Evolutionary conservation across 345 rosid species (phyloP).

Genomic region (Hypericum androsaemum): DNA sequence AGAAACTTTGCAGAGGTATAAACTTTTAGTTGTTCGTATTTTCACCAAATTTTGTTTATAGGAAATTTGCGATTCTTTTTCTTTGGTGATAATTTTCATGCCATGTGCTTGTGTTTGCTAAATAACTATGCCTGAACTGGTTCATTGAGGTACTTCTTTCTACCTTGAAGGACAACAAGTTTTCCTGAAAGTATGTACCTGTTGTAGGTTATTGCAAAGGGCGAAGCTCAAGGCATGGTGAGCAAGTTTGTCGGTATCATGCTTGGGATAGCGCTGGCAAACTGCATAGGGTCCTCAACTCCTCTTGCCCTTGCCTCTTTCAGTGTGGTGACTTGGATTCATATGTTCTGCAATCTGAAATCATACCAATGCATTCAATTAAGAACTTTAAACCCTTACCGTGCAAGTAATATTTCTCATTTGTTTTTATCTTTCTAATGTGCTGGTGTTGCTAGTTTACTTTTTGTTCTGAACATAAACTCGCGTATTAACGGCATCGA

Average conservation of each 20-base stretch:
- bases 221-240: constrained; percentile 99
- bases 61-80: too few species aligned
- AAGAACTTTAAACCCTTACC: constrained; percentile 88
- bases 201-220: constrained; percentile 85
- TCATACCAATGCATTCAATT: constrained; percentile 90
- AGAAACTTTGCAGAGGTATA: constrained; percentile 98
- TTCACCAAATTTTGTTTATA: neutral
- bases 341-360: constrained; percentile 91
- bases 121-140: neutral
- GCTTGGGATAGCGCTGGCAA: constrained; percentile 81
- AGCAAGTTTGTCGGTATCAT: constrained; percentile 77
- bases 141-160: neutral
- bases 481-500: constrained; percentile 2
- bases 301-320: constrained; percentile 76
- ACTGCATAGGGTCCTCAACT: constrained; percentile 59
- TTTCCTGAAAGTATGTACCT: constrained; percentile 12
- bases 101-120: too few species aligned
- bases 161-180: neutral
- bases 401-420: constrained; percentile 65
- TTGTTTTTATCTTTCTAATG: constrained; percentile 1
- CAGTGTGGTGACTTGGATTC: constrained; percentile 68
- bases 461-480: neutral
- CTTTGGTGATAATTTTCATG: too few species aligned
- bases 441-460: neutral
- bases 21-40: constrained; percentile 7